Percentiles rank a stretch among this genome's conserved stretches.
phyloP scores from a whole-genome alignment of 1,284 basidiomycete species.

The Ceratobasidium sp. region DNA sequence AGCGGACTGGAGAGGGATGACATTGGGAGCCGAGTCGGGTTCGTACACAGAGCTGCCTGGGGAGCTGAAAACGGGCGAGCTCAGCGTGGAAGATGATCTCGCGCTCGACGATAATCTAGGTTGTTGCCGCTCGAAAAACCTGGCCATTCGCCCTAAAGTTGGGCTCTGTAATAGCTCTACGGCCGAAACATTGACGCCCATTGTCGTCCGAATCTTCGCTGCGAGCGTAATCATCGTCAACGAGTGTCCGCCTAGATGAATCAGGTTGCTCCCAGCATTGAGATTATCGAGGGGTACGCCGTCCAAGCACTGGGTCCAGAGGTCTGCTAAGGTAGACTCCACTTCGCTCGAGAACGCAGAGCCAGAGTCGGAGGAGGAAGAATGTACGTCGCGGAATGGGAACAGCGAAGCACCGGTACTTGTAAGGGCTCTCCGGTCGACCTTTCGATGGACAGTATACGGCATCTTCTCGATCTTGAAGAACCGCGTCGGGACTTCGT shows the following conservation, averaged over 20 bases:
- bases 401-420: too few relatives aligned
- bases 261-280: background rate
- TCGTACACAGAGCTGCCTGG: too few relatives aligned
- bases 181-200: background rate
- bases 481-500: slow-evolving; percentile 18
- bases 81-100: too few relatives aligned
- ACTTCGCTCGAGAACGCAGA: background rate
- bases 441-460: background rate
- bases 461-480: background rate
- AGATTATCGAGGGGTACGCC: background rate
- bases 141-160: background rate
- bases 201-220: background rate
- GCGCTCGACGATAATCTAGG: too few relatives aligned
- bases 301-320: slow-evolving; percentile 16
- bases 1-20: background rate
- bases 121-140: background rate
- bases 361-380: too few relatives aligned
- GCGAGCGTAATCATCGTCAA: slow-evolving; percentile 9
- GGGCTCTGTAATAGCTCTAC: background rate
- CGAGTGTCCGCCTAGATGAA: slow-evolving; percentile 25
- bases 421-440: background rate
- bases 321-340: background rate
- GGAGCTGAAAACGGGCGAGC: too few relatives aligned
- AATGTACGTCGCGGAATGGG: too few relatives aligned
- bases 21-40: background rate